Evolutionary conservation across 1,284 basidiomycete genomes (phyloP), one percentile per base, ranked within the genome.

Genomic region (Microbotryomycetes sp.): DNA sequence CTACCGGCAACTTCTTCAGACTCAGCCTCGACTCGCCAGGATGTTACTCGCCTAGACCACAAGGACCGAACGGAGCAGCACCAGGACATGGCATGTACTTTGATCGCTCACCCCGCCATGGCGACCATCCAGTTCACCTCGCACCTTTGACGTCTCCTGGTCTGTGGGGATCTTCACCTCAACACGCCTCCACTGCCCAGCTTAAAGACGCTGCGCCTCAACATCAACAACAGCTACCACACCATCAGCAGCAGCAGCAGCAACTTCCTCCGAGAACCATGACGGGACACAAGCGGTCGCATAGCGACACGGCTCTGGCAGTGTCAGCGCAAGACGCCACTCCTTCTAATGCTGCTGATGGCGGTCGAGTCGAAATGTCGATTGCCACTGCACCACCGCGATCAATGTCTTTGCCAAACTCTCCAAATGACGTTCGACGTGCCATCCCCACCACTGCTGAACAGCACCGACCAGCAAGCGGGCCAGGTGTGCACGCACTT

Each of bases 21-120:
- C 54, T 63, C 26, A 47, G 49, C 15, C 54, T 62, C 49, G 49
- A 62, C 26, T 62, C 63, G 25, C 58, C 52, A 9, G 42, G n/a
- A 14, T 42, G 36, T 42, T 42, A 12, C 36, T 42, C 36, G 36
- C 36, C 36, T 9, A 9, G 36, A 42, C 9, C 36, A 12, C 14
- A 22, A 23, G 30, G 42, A 16, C n/a, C 26, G 1, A 9, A 42
- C 9, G 36, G 36, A 19, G 36, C 36, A 42, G 3, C 9, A 15
- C 6, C 1, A 2, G 5, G 3, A 1, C 16, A 15, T 16, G 29
- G 22, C 3, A 2, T 31, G 32, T n/a, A 19, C 12, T n/a, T 22
- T 19, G 22, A n/a, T 12, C 3, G 3, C 9, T 50, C 48, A 16
- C 47, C 47, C 6, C 9, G 28, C 3, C 16, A 9, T 7, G 32